Evolutionary conservation across 805 yeast species (phyloP), one percentile per base, ranked within the genome.

Genomic region (Candida alai): DNA sequence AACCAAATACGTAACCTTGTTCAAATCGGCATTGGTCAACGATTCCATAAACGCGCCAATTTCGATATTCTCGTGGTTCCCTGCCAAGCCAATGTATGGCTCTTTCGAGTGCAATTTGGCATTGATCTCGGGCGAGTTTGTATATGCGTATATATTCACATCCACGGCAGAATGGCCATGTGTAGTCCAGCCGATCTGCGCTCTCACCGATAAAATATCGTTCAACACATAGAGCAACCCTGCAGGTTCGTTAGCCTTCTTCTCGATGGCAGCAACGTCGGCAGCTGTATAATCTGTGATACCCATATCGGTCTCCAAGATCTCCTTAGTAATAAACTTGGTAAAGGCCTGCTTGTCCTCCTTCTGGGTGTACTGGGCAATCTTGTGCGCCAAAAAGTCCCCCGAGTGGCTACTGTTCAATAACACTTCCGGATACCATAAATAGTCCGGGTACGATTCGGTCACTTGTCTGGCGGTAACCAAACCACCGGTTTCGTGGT

Each of bases 91-190:
- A 14, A 68, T 56, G 25, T 49, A 45, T 24, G 42, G 47, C 15
- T 41, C 36, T 12, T 47, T 42, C 5, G 49, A 40, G 6, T 74
- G 45, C 36, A 65, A 57, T 44, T 66, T 48, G 2, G 42, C 28
- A 50, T 59, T 60, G 19, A 78, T 67, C 6, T 59, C 47, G 31
- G 67, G 63, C 17, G 71, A 75, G 47, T 81, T 81, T 20, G 88
- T 73, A 54, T 80, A 73, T 0, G 83, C 96, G 54, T 89, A 89
- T 31, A 90, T 84, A 51, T 90, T 89, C 23, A 89, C 96, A 58
- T 89, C 97, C 11, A 89, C 96, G 0, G 96, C 96, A 14, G 95
- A 80, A 58, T 89, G 97, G 19, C 97, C 97, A 51, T 87, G 95
- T 0, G 97, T 89, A 7, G 95, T 72, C 96, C 96, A 89, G n/a